Conservation (phyloP, 2,329 filamentous ascomycete genomes). For the Fusarium lyarnte region DNA sequence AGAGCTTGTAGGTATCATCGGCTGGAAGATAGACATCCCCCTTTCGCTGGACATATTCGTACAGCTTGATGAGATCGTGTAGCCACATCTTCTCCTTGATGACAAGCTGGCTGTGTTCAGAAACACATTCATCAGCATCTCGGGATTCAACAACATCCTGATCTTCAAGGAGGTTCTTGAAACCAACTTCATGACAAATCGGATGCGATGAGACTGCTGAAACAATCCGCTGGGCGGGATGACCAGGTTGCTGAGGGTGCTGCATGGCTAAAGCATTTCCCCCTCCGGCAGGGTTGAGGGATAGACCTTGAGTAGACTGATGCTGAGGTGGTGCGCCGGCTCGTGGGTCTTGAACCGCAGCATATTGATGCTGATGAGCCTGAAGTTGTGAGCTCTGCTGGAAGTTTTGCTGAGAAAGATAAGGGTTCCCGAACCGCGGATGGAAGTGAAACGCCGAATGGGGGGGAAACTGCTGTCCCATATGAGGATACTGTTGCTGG, state of each 20-base stretch:
- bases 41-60: background rate
- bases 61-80: background rate
- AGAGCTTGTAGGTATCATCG: background rate
- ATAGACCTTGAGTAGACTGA: background rate
- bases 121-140: background rate
- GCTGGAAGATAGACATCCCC: background rate
- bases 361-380: background rate
- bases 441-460: background rate
- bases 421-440: background rate
- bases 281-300: background rate
- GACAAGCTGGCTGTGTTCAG: background rate
- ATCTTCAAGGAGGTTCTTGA: background rate
- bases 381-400: background rate
- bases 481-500: background rate
- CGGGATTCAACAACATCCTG: background rate
- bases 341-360: background rate
- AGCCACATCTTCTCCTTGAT: conserved; percentile 10
- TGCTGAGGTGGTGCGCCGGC: background rate
- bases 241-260: background rate
- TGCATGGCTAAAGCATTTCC: background rate
- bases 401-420: background rate
- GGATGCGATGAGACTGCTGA: background rate
- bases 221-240: background rate
- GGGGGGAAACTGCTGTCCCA: background rate
- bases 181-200: background rate